A percentile compares a stretch with the other conserved stretches of the same genome.
Evolutionary conservation across 2,329 filamentous ascomycete genomes (phyloP).

Genomic region (Arthrobotrys musiformis): DNA sequence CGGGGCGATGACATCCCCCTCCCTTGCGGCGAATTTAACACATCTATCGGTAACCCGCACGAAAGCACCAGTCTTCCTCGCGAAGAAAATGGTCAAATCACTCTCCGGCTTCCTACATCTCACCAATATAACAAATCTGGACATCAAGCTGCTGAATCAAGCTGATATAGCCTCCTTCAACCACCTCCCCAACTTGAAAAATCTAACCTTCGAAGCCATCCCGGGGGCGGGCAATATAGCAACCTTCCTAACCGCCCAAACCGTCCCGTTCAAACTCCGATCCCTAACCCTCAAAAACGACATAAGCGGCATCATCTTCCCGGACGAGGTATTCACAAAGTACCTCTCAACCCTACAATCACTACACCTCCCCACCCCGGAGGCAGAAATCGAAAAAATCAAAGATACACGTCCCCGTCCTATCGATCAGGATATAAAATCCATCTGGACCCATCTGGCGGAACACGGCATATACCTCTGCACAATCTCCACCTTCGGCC

Average conservation of each 20-base stretch:
- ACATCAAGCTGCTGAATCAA: neutral
- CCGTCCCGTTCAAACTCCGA: conserved; percentile 1
- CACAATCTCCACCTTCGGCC: conserved; percentile 1
- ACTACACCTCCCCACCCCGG: neutral
- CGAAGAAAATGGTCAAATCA: no score
- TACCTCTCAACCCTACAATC: neutral
- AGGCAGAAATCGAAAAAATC: neutral
- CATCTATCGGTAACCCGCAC: neutral
- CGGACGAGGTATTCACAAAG: neutral
- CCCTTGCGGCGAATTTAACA: conserved; percentile 1
- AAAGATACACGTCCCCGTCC: neutral
- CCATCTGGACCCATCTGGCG: conserved; percentile 9
- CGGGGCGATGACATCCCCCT: neutral
- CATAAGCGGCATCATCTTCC: neutral
- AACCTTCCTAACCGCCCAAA: conserved; percentile 3
- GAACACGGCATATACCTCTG: conserved; percentile 11
- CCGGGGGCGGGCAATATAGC: neutral
- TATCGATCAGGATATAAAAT: neutral
- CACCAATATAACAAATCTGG: neutral
- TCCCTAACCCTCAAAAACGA: conserved; percentile 12
- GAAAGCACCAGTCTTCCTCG: no score
- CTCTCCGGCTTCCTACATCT: neutral
- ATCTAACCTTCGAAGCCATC: neutral
- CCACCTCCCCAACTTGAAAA: neutral
- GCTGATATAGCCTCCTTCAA: neutral